A percentile compares a stretch with the other conserved stretches of the same genome.
Evolutionary conservation across 116 monocot species (phyloP).

Genomic region (Thalassia testudinum): DNA sequence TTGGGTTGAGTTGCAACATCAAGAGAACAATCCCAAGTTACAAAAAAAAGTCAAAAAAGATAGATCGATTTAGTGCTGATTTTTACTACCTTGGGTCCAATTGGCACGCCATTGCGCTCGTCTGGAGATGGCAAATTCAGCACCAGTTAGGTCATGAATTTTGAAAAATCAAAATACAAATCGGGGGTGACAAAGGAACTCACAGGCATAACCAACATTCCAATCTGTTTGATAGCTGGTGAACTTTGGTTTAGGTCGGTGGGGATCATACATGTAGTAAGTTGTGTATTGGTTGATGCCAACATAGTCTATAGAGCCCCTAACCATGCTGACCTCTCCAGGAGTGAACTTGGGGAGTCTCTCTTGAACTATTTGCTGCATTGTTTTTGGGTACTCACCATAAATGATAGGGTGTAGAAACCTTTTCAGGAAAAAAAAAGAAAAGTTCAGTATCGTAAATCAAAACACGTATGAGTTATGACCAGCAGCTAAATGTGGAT

Average conservation of each 20-base stretch:
- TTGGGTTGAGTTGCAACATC: no score
- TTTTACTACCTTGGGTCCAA: conserved; percentile 75
- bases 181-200: conserved; percentile 4
- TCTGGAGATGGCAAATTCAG: conserved; percentile 19
- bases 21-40: conserved; percentile 1
- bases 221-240: conserved; percentile 50
- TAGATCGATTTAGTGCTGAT: background rate
- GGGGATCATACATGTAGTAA: conserved; percentile 52
- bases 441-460: background rate
- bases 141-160: no score
- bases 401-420: conserved; percentile 75
- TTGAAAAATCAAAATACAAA: no score
- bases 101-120: conserved; percentile 63
- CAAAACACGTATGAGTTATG: background rate
- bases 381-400: conserved; percentile 64
- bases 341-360: conserved; percentile 76
- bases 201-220: conserved; percentile 64
- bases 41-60: background rate
- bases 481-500: background rate
- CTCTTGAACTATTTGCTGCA: conserved; percentile 58
- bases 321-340: conserved; percentile 51
- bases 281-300: conserved; percentile 89
- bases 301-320: conserved; percentile 59
- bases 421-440: conserved; percentile 29
- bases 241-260: conserved; percentile 12